A percentile compares a stretch with the other conserved stretches of the same genome.
These are phyloP conservation scores for Chaetomium tenue DNA, from an alignment of 495 filamentous ascomycete genomes.

Conservation along the genomic window DNA sequence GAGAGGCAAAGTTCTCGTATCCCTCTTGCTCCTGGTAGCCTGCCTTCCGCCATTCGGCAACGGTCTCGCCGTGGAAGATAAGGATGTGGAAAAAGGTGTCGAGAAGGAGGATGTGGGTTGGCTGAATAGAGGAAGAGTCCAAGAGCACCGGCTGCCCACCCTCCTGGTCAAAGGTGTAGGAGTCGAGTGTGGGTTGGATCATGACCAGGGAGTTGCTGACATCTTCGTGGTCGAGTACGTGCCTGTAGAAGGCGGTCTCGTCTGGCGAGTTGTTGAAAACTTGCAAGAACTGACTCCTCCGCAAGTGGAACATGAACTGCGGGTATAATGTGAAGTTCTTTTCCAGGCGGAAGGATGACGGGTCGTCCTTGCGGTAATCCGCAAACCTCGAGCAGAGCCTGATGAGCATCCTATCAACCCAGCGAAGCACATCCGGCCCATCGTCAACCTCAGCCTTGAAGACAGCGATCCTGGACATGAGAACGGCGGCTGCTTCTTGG, in stretches of 20 bases:
- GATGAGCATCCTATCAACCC: slow-evolving; percentile 99
- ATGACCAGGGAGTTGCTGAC: slow-evolving; percentile 95
- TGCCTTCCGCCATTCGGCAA: slow-evolving; percentile 97
- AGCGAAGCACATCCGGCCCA: slow-evolving; percentile 95
- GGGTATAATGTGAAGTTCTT: slow-evolving; percentile 99
- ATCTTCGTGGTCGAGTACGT: slow-evolving; percentile 96
- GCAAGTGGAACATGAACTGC: slow-evolving; percentile 99
- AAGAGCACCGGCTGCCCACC: slow-evolving; percentile 86
- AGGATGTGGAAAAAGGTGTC: slow-evolving; percentile 99
- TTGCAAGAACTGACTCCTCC: slow-evolving; percentile 95
- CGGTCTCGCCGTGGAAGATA: slow-evolving; percentile 97
- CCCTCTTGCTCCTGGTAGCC: slow-evolving; percentile 98
- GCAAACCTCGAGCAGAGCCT: slow-evolving; percentile 94
- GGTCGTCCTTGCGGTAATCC: slow-evolving; percentile 97
- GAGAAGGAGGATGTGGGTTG: slow-evolving; percentile 88
- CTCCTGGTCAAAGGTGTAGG: slow-evolving; percentile 94
- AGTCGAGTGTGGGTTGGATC: slow-evolving; percentile 98
- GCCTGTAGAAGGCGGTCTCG: slow-evolving; percentile 97
- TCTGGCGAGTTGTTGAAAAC: slow-evolving; percentile 99
- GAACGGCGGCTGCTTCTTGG: slow-evolving; percentile 94
- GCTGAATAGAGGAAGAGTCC: slow-evolving; percentile 94
- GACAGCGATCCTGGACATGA: slow-evolving; percentile 97
- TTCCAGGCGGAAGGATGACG: slow-evolving; percentile 94
- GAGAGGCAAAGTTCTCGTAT: slow-evolving; percentile 89
- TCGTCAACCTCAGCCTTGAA: slow-evolving; percentile 99